Percentiles rank a stretch among this genome's conserved stretches.
phyloP scores from a whole-genome alignment of 179 eudicot species.

The Nepenthes alata region DNA sequence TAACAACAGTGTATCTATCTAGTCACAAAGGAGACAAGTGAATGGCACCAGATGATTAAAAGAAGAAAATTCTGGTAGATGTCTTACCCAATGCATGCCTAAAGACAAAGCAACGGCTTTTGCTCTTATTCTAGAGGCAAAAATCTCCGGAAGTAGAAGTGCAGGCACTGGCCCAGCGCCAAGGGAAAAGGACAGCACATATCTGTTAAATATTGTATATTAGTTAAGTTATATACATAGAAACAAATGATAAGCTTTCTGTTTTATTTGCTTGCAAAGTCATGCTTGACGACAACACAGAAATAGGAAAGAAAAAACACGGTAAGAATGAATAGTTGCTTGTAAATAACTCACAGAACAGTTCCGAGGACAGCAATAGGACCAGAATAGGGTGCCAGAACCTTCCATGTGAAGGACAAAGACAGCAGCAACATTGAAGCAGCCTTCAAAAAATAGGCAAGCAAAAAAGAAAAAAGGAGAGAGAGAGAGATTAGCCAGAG shows the following conservation, averaged over 20 bases:
- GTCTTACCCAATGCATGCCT: conserved; percentile 95
- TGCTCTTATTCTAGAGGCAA: conserved; percentile 95
- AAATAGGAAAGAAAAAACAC: neutral
- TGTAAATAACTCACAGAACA: conserved; percentile 58
- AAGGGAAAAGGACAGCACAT: conserved; percentile 84
- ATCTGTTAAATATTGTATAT: conserved; percentile 27
- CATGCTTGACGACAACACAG: neutral
- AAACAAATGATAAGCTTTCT: too few relatives aligned
- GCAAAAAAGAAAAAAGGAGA: conserved; percentile 1
- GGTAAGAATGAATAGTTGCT: neutral
- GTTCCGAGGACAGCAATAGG: conserved; percentile 89
- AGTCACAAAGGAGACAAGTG: neutral
- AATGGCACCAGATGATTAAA: neutral
- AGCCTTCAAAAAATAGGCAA: conserved; percentile 38
- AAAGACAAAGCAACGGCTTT: conserved; percentile 90
- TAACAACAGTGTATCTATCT: too few relatives aligned
- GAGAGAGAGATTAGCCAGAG: neutral
- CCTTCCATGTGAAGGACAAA: conserved; percentile 67
- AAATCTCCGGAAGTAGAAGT: conserved; percentile 92
- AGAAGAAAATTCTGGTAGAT: neutral
- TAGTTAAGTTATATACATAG: neutral
- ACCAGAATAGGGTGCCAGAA: conserved; percentile 83
- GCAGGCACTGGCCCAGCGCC: conserved; percentile 99
- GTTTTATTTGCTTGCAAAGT: too few relatives aligned
- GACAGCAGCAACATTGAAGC: conserved; percentile 92